Evolutionary conservation across 2,329 filamentous ascomycete genomes (phyloP).

Genomic region (Juglanconis oblonga): DNA sequence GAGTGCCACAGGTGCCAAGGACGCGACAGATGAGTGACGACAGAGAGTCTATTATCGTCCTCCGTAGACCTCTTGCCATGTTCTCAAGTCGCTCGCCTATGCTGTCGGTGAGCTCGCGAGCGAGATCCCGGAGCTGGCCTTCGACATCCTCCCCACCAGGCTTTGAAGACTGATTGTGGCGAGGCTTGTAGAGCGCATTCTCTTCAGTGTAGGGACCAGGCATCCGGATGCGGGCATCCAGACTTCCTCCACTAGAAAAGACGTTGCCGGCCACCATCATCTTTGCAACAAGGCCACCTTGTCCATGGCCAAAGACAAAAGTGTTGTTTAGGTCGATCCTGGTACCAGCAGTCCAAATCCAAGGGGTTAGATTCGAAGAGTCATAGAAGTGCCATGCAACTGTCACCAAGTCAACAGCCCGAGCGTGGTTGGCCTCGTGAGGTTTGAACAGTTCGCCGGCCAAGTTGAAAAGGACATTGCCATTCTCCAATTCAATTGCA

Average conservation of each 20-base stretch:
- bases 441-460: not conserved
- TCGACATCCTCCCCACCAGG: not conserved
- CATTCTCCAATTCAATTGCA: not conserved
- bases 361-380: not conserved
- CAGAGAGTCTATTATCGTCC: not conserved
- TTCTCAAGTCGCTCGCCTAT: not conserved
- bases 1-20: not conserved
- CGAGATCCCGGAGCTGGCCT: not conserved
- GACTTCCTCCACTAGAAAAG: not conserved
- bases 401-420: not conserved
- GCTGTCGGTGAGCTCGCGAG: not conserved
- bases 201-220: not conserved
- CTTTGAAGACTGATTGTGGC: not conserved
- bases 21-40: not conserved
- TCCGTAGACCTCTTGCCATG: not conserved
- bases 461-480: not conserved
- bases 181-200: not conserved
- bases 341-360: not conserved
- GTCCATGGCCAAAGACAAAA: constrained; percentile 13
- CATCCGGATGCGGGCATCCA: not conserved
- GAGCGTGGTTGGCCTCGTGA: not conserved
- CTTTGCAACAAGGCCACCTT: constrained; percentile 4
- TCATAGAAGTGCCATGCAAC: not conserved
- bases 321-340: not conserved
- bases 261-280: not conserved